Percentiles rank a stretch among this genome's conserved stretches.
Conservation (phyloP, 1,139 yeast genomes). For the Kodamaea ohmeri region DNA sequence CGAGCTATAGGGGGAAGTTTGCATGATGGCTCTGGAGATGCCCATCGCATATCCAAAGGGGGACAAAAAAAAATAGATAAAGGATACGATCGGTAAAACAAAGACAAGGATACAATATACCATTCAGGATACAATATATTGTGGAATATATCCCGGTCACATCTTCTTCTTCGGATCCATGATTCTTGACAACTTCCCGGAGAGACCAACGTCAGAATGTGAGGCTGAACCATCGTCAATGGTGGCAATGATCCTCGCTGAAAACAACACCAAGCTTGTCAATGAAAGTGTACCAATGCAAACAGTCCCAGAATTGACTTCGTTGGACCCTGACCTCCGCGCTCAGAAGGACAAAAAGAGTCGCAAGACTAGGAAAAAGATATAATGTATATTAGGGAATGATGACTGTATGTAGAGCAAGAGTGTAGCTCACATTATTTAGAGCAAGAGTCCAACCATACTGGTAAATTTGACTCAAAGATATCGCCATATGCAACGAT, state of each 20-base stretch:
- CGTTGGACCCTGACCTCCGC: conserved; percentile 33
- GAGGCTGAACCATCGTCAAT: background rate
- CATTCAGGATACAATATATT: no score
- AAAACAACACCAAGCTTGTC: conserved; percentile 10
- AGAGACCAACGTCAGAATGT: background rate
- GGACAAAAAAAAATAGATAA: background rate
- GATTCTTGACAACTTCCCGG: conserved; percentile 5
- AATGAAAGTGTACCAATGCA: conserved; percentile 10
- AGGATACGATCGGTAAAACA: no score
- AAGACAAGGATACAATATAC: no score
- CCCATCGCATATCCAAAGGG: background rate
- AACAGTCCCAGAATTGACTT: conserved; percentile 27
- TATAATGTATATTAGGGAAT: background rate
- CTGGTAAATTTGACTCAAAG: no score
- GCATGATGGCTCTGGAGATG: no score
- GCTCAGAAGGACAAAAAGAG: conserved; percentile 20
- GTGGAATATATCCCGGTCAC: no score
- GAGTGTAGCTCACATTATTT: background rate
- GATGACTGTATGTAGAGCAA: no score
- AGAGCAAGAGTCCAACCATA: no score
- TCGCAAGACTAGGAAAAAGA: conserved; percentile 16
- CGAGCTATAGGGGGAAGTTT: conserved; percentile 14
- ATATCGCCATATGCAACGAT: no score
- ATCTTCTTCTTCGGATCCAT: no score
- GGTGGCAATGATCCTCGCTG: conserved; percentile 8